A percentile compares a stretch with the other conserved stretches of the same genome.
Conservation (phyloP, 2,329 filamentous ascomycete genomes). For the Lecanicillium sp. region DNA sequence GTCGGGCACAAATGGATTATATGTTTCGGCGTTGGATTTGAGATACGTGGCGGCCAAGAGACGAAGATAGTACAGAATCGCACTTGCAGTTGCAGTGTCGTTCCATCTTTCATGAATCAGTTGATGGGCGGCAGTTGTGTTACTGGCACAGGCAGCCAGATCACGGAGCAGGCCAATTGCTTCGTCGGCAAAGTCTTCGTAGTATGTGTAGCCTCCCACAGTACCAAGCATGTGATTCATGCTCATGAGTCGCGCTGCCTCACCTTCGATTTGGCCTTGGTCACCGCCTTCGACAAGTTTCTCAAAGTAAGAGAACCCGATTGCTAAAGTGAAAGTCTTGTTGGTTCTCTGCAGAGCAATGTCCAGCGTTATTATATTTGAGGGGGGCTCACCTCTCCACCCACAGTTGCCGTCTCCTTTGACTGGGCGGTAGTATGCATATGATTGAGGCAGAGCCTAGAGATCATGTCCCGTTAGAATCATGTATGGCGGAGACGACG, state of each 20-base stretch:
- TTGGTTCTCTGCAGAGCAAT: too few relatives aligned
- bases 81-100: conserved; percentile 54
- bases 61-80: conserved; percentile 78
- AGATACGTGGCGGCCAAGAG: conserved; percentile 80
- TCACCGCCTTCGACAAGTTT: conserved; percentile 63
- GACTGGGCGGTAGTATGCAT: conserved; percentile 79
- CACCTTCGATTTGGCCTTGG: conserved; percentile 55
- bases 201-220: conserved; percentile 61
- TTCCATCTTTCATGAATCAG: conserved; percentile 65
- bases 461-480: too few relatives aligned
- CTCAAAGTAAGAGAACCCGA: conserved; percentile 91
- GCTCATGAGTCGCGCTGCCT: conserved; percentile 62
- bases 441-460: conserved; percentile 74
- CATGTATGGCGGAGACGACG: too few relatives aligned
- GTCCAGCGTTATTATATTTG: too few relatives aligned
- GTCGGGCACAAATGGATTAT: conserved; percentile 62
- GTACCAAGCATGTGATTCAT: conserved; percentile 63
- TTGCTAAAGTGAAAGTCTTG: conserved; percentile 46
- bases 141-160: conserved; percentile 50
- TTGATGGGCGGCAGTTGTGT: conserved; percentile 46
- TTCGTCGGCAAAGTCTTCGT: conserved; percentile 77
- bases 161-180: conserved; percentile 60
- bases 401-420: conserved; percentile 94
- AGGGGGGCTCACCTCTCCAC: conserved; percentile 95
- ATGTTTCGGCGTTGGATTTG: conserved; percentile 62